These are phyloP conservation scores for Dentipellis sp. DNA, from an alignment of 768 basidiomycete species.

Conservation along the genomic window DNA sequence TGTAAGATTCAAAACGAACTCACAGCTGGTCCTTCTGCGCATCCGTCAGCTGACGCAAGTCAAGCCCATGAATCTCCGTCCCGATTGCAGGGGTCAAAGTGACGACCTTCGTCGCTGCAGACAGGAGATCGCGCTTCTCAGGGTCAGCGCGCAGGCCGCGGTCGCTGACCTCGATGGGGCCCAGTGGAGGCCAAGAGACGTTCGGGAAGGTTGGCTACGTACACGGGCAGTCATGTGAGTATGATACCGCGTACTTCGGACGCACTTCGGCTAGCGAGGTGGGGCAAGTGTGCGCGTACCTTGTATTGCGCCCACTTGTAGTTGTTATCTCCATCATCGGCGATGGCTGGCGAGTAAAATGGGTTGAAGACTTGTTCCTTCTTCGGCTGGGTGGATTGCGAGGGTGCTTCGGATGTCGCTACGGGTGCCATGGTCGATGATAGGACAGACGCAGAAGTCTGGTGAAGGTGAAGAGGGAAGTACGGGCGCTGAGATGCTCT, in stretches of 20 bases:
- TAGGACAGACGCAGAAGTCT: neutral
- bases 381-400: neutral
- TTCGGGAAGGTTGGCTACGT: slow-evolving; percentile 55
- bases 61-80: slow-evolving; percentile 65
- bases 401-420: neutral
- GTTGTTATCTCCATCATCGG: slow-evolving; percentile 36
- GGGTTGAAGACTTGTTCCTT: slow-evolving; percentile 37
- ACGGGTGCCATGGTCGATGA: slow-evolving; percentile 5
- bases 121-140: slow-evolving; percentile 53
- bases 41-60: slow-evolving; percentile 57
- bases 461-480: neutral
- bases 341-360: slow-evolving; percentile 56
- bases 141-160: slow-evolving; percentile 63
- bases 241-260: no score
- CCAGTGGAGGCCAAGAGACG: slow-evolving; percentile 55
- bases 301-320: slow-evolving; percentile 55
- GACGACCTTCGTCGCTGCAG: slow-evolving; percentile 56
- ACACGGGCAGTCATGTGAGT: neutral
- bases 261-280: no score
- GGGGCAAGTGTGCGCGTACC: slow-evolving; percentile 23
- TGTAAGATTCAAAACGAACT: slow-evolving; percentile 12
- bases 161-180: slow-evolving; percentile 49
- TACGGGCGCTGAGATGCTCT: neutral
- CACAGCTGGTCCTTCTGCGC: slow-evolving; percentile 76
- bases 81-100: slow-evolving; percentile 68